Evolutionary conservation across 108 stramenopile genomes (phyloP).

Genomic region (Nitzschia sp.): DNA sequence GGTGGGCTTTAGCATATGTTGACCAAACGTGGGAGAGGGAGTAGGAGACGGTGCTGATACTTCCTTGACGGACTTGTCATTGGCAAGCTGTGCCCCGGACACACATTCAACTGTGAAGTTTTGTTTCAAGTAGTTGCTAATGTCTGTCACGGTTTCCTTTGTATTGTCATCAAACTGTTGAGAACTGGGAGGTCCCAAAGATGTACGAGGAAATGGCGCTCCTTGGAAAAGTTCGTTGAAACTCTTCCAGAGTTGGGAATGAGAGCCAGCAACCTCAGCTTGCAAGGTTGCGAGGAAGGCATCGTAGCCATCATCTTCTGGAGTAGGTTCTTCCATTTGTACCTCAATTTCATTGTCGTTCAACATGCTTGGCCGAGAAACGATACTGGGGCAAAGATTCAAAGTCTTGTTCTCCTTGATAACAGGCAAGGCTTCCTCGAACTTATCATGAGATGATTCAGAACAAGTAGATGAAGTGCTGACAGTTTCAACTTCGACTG

Average conservation of each 20-base stretch:
- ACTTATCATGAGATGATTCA: not conserved
- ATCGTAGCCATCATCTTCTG: conserved; percentile 29
- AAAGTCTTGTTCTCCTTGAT: not conserved
- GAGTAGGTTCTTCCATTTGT: not conserved
- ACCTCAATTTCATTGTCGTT: conserved; percentile 15
- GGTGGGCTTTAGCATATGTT: not conserved
- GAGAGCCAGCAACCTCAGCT: conserved; percentile 36
- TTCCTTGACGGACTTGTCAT: conserved; percentile 30
- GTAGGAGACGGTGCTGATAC: not conserved
- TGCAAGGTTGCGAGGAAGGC: conserved; percentile 32
- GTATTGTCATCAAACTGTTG: conserved; percentile 42
- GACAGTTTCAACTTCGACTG: not conserved
- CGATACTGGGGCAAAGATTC: not conserved
- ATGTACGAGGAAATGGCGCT: not conserved
- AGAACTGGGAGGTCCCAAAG: not conserved
- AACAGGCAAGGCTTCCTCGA: not conserved
- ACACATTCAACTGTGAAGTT: conserved; percentile 24
- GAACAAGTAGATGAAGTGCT: not conserved
- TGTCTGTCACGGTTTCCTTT: conserved; percentile 33
- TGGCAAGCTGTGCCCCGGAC: conserved; percentile 43
- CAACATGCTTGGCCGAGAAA: conserved; percentile 5
- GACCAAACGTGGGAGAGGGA: conserved; percentile 7
- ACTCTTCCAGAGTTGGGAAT: conserved; percentile 36
- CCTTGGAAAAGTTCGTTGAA: conserved; percentile 27
- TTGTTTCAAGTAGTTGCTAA: conserved; percentile 40